Percentiles rank a stretch among this genome's conserved stretches.
These are phyloP conservation scores for Oryza meyeriana DNA, from an alignment of 176 grass and related monocot species.

Conservation along the genomic window DNA sequence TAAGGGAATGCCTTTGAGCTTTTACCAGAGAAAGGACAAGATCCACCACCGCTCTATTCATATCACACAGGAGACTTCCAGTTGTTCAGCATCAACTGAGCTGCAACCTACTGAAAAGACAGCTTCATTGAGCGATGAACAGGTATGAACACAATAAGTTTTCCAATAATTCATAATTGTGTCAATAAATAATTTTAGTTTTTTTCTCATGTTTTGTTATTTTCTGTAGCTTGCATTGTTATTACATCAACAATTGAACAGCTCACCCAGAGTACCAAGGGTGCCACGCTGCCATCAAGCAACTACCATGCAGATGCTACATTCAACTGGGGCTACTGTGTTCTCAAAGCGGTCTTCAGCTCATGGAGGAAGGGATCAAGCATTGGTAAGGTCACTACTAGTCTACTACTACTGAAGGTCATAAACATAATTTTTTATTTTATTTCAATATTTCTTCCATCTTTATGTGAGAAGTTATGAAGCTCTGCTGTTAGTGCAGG, in stretches of 20 bases:
- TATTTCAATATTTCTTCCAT: background rate
- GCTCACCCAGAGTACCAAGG: conserved; percentile 97
- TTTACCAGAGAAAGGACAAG: conserved; percentile 74
- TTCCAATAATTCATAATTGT: conserved; percentile 6
- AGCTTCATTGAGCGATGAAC: conserved; percentile 86
- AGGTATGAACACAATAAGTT: conserved; percentile 46
- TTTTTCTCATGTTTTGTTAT: conserved; percentile 23
- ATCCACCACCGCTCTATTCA: conserved; percentile 43
- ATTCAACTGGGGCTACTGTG: conserved; percentile 54
- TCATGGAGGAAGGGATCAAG: conserved; percentile 74
- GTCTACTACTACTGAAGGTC: conserved; percentile 2
- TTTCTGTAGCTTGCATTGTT: conserved; percentile 85
- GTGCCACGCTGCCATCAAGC: conserved; percentile 83
- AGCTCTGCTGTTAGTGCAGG: conserved; percentile 44
- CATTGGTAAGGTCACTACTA: conserved; percentile 41
- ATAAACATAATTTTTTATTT: conserved; percentile 20
- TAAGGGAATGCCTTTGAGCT: conserved; percentile 54
- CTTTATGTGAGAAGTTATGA: conserved; percentile 23
- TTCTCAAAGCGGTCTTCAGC: conserved; percentile 79
- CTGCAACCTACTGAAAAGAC: conserved; percentile 45
- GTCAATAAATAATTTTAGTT: conserved; percentile 6
- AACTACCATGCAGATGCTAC: conserved; percentile 48
- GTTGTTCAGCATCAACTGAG: conserved; percentile 44
- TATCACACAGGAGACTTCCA: conserved; percentile 46
- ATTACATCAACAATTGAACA: conserved; percentile 98